Evolutionary conservation across 225 moss, liverwort and hornwort species (phyloP).

Genomic region (Physcomitrellopsis africana): DNA sequence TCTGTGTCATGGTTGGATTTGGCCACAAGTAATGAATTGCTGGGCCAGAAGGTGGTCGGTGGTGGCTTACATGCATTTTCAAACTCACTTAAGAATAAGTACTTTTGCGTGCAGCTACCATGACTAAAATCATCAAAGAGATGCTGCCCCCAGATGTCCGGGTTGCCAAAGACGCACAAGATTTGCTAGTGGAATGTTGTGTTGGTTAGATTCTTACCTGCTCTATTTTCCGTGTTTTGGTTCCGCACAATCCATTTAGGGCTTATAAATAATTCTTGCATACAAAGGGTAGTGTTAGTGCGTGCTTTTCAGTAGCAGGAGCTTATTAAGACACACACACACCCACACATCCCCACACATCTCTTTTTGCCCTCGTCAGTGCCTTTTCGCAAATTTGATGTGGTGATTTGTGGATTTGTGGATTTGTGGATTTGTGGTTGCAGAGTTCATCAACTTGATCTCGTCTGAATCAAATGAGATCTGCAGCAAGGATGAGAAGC

Average conservation of each 20-base stretch:
- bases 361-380: not conserved
- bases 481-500: slow-evolving; percentile 99
- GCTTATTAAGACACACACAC: too few species aligned
- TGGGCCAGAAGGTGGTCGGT: slow-evolving; percentile 11
- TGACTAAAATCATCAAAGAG: slow-evolving; percentile 99
- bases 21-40: slow-evolving; percentile 8
- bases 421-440: slow-evolving; percentile 20
- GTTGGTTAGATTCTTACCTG: slow-evolving; percentile 66
- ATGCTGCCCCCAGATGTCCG: slow-evolving; percentile 99
- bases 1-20: slow-evolving; percentile 6
- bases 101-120: slow-evolving; percentile 69
- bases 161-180: slow-evolving; percentile 99
- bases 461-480: slow-evolving; percentile 99
- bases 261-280: not conserved
- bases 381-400: slow-evolving; percentile 18
- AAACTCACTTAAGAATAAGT: not conserved
- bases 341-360: not conserved
- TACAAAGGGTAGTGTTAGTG: slow-evolving; percentile 6
- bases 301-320: not conserved
- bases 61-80: slow-evolving; percentile 5
- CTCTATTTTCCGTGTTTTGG: slow-evolving; percentile 8
- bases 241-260: not conserved
- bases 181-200: slow-evolving; percentile 96
- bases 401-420: slow-evolving; percentile 16
- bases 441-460: slow-evolving; percentile 99